A percentile compares a stretch with the other conserved stretches of the same genome.
These are phyloP conservation scores for Alternaria triticimaculans DNA, from an alignment of 2,329 filamentous ascomycete species.

Conservation along the genomic window DNA sequence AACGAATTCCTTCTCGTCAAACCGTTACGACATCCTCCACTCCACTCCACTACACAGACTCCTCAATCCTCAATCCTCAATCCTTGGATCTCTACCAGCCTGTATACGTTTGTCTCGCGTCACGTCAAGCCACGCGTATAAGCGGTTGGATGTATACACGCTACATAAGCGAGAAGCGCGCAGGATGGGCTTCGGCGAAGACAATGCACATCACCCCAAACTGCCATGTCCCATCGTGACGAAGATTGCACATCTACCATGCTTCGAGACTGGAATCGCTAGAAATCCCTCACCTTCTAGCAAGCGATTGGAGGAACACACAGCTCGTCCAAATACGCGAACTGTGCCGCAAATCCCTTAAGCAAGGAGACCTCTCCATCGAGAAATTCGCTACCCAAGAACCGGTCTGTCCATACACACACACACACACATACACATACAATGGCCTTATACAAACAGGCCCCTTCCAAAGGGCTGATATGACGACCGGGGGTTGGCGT, in stretches of 20 bases:
- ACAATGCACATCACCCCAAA: neutral
- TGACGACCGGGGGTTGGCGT: neutral
- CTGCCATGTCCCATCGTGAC: neutral
- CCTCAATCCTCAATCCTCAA: neutral
- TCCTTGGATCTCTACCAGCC: neutral
- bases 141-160: neutral
- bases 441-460: neutral
- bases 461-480: neutral
- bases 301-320: neutral
- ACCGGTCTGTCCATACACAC: neutral
- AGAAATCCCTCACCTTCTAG: neutral
- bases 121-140: neutral
- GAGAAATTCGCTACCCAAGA: neutral
- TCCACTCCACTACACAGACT: neutral
- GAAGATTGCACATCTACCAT: neutral
- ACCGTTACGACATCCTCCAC: neutral
- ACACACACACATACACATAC: neutral
- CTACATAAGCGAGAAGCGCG: neutral
- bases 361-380: neutral
- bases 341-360: slow-evolving; percentile 4
- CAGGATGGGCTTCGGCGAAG: neutral
- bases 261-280: neutral
- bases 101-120: neutral
- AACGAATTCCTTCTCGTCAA: neutral
- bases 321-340: neutral